phyloP scores from a whole-genome alignment of 2,329 filamentous ascomycete species.

The Stagonosporopsis rhizophila region DNA sequence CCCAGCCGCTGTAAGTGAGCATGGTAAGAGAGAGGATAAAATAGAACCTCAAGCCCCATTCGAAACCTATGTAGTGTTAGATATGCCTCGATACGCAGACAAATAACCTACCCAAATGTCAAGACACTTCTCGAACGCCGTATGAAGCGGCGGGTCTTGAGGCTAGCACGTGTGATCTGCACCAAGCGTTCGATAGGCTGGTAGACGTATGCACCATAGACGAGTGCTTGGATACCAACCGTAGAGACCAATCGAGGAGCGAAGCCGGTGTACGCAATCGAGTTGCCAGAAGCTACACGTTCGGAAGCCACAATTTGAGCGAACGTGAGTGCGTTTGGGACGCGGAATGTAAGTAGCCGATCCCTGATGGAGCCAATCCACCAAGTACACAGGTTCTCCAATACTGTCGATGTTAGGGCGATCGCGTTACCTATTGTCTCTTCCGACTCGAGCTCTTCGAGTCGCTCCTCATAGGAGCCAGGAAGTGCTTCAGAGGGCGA shows the following conservation, averaged over 20 bases:
- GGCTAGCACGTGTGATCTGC: conserved; percentile 25
- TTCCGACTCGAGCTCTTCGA: conserved; percentile 42
- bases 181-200: conserved; percentile 42
- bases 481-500: conserved; percentile 37
- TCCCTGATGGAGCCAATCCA: conserved; percentile 45
- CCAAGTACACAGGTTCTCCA: conserved; percentile 43
- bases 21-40: conserved; percentile 46
- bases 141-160: conserved; percentile 29
- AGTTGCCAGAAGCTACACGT: conserved; percentile 24
- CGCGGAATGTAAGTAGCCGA: conserved; percentile 41
- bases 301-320: conserved; percentile 37
- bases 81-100: neutral
- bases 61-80: conserved; percentile 32
- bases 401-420: conserved; percentile 31
- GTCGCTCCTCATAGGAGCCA: conserved; percentile 35
- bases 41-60: conserved; percentile 36
- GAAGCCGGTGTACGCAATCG: conserved; percentile 41
- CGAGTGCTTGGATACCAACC: conserved; percentile 27
- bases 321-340: conserved; percentile 32
- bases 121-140: conserved; percentile 33
- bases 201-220: conserved; percentile 31
- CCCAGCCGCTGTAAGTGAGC: conserved; percentile 41
- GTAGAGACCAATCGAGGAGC: conserved; percentile 30
- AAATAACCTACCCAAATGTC: conserved; percentile 29
- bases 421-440: conserved; percentile 38